Percentiles rank a stretch among this genome's conserved stretches.
Conservation (phyloP, 805 yeast species). For the Lipomyces yamanashiensis region DNA sequence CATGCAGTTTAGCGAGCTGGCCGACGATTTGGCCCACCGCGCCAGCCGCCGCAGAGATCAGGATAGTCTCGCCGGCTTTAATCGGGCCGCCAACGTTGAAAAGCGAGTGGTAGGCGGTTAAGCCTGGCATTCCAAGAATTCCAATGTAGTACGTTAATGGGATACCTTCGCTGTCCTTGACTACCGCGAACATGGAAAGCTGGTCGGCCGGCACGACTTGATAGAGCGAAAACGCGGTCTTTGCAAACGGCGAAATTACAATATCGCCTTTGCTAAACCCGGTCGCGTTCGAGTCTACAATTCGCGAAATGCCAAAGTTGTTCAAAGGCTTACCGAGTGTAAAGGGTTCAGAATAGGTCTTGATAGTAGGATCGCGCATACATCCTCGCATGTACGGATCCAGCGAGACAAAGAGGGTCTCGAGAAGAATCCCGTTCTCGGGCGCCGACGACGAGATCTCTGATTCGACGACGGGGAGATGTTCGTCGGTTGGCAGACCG, state of each 20-base stretch:
- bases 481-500: constrained; percentile 7
- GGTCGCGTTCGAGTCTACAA: constrained; percentile 52
- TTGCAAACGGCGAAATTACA: constrained; percentile 43
- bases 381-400: constrained; percentile 68
- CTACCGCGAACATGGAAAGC: constrained; percentile 21
- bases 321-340: constrained; percentile 40
- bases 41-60: constrained; percentile 71
- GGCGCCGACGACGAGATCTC: constrained; percentile 16
- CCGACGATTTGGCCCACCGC: constrained; percentile 68
- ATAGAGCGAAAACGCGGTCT: constrained; percentile 5
- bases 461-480: constrained; percentile 4
- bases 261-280: constrained; percentile 53
- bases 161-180: constrained; percentile 26
- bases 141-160: too few species aligned
- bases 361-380: constrained; percentile 48
- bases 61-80: constrained; percentile 52
- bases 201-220: background rate
- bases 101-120: constrained; percentile 66
- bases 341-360: constrained; percentile 28
- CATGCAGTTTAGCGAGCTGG: constrained; percentile 61
- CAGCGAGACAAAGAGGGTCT: constrained; percentile 55
- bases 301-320: constrained; percentile 54
- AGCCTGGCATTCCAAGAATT: too few species aligned
- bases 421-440: constrained; percentile 51
- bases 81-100: constrained; percentile 53